Percentiles rank a stretch among this genome's conserved stretches.
These are phyloP conservation scores for Chenopodium album DNA, from an alignment of 148 eudicot species.

Conservation along the genomic window DNA sequence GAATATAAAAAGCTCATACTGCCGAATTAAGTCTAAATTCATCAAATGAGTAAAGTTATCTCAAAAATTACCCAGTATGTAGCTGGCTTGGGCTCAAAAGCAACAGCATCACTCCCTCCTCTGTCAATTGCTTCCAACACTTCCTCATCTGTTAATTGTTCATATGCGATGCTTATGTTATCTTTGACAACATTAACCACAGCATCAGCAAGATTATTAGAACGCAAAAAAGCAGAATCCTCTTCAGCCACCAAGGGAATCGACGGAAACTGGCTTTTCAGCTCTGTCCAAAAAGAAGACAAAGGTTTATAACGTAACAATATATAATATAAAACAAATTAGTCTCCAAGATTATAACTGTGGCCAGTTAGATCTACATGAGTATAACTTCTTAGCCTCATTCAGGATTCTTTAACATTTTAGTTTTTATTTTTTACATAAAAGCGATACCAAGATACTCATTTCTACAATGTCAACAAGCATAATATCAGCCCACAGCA, in stretches of 20 bases:
- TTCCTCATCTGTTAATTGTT: slow-evolving; percentile 49
- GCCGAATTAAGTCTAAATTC: no score
- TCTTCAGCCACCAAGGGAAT: slow-evolving; percentile 99
- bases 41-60: slow-evolving; percentile 4
- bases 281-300: slow-evolving; percentile 44
- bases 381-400: background rate
- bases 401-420: background rate
- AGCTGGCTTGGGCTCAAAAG: slow-evolving; percentile 69
- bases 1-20: background rate
- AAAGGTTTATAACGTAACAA: background rate
- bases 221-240: slow-evolving; percentile 78
- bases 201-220: slow-evolving; percentile 64
- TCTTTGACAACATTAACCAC: slow-evolving; percentile 61
- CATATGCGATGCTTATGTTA: slow-evolving; percentile 33
- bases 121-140: slow-evolving; percentile 93
- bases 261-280: slow-evolving; percentile 59
- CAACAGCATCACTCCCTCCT: slow-evolving; percentile 65
- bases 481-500: background rate
- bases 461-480: background rate
- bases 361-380: background rate
- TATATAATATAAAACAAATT: background rate
- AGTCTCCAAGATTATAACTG: background rate
- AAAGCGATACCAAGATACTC: background rate
- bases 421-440: background rate
- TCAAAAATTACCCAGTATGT: slow-evolving; percentile 78